These are phyloP conservation scores for Cynanchum wilfordii DNA, from an alignment of 257 asterid species.

Conservation along the genomic window DNA sequence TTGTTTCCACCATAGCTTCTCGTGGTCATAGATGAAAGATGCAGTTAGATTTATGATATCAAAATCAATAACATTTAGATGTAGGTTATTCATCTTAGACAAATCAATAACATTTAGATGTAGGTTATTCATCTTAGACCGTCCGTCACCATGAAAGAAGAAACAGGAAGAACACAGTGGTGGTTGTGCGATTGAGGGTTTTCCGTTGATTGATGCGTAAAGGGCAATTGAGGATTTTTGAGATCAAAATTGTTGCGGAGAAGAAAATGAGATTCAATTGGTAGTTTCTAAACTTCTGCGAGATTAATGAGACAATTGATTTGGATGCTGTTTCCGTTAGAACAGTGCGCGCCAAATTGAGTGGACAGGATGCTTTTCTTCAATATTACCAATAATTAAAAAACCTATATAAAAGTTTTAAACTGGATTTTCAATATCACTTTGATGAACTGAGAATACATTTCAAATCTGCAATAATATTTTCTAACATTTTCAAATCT, in stretches of 20 bases:
- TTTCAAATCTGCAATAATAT: too few relatives aligned
- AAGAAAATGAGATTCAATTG: slow-evolving; percentile 29
- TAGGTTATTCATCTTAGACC: slow-evolving; percentile 16
- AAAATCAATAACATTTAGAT: slow-evolving; percentile 23
- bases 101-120: slow-evolving; percentile 18
- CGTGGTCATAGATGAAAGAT: slow-evolving; percentile 35
- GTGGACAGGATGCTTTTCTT: not conserved
- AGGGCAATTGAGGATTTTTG: not conserved
- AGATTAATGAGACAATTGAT: not conserved
- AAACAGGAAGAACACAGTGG: not conserved
- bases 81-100: slow-evolving; percentile 20
- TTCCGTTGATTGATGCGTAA: not conserved
- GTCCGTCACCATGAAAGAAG: not conserved
- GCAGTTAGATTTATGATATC: slow-evolving; percentile 37
- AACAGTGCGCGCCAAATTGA: slow-evolving; percentile 10
- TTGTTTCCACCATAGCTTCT: slow-evolving; percentile 56
- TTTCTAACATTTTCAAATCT: too few relatives aligned
- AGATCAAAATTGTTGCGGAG: slow-evolving; percentile 13
- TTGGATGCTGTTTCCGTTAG: slow-evolving; percentile 10
- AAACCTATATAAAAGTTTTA: not conserved
- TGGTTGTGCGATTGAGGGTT: not conserved
- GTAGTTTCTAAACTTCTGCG: slow-evolving; percentile 1
- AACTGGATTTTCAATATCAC: not conserved
- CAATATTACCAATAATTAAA: not conserved
- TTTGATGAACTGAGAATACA: not conserved